Conservation (phyloP, 192 early-diverging fungal genomes). For the Jimgerdemannia flammicorona region DNA sequence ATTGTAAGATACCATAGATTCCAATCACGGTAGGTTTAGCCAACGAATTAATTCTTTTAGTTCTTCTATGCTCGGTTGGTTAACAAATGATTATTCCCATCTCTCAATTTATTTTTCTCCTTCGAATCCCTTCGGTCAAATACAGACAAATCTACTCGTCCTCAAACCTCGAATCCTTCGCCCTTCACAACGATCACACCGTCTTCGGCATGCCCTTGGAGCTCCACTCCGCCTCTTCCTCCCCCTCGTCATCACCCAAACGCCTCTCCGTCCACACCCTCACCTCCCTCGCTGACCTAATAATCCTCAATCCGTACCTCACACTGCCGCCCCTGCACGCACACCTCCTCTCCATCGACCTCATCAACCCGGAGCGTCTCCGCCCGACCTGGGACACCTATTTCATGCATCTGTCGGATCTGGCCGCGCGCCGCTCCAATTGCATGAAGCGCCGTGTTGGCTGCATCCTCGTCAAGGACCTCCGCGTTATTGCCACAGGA, state of each 20-base stretch:
- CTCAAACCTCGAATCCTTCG: conserved; percentile 52
- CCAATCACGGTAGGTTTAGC: conserved; percentile 27
- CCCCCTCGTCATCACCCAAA: background rate
- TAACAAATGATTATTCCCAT: background rate
- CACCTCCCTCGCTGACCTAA: conserved; percentile 52
- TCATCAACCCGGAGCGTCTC: conserved; percentile 70
- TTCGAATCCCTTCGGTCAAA: background rate
- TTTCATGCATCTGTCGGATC: conserved; percentile 92
- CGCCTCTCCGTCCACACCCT: conserved; percentile 29
- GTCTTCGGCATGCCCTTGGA: conserved; percentile 34
- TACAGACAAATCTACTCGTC: background rate
- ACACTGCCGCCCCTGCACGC: conserved; percentile 30
- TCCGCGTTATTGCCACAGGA: conserved; percentile 92
- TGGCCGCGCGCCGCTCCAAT: conserved; percentile 87
- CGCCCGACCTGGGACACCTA: conserved; percentile 97
- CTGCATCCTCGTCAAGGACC: conserved; percentile 86
- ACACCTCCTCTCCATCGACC: conserved; percentile 46
- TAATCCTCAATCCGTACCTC: conserved; percentile 57
- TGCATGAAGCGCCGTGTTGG: conserved; percentile 99
- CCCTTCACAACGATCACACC: conserved; percentile 45
- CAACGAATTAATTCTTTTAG: background rate
- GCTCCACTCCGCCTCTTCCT: conserved; percentile 9
- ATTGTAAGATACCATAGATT: conserved; percentile 62
- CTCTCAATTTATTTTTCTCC: background rate
- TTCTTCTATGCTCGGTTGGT: too few species aligned